A percentile compares a stretch with the other conserved stretches of the same genome.
Evolutionary conservation across 805 yeast species (phyloP).

Genomic region (Metschnikowia aberdeeniae): DNA sequence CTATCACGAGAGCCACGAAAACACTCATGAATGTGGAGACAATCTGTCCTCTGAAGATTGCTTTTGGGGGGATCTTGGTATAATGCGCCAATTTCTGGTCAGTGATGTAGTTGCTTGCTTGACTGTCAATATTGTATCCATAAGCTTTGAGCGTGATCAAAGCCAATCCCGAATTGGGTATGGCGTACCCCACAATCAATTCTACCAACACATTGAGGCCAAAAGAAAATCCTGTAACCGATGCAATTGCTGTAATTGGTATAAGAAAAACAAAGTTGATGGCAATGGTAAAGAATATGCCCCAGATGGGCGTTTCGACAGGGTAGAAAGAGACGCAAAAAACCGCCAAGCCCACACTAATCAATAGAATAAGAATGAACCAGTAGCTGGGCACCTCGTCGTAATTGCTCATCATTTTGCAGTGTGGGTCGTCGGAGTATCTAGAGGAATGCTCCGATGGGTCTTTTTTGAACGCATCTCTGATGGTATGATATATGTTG

Average conservation of each 20-base stretch:
- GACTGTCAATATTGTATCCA: slow-evolving; percentile 57
- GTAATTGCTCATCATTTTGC: slow-evolving; percentile 54
- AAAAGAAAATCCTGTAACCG: slow-evolving; percentile 56
- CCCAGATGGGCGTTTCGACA: slow-evolving; percentile 61
- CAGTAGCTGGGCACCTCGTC: slow-evolving; percentile 76
- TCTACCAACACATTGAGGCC: slow-evolving; percentile 63
- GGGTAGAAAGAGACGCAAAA: slow-evolving; percentile 44
- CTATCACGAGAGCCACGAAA: slow-evolving; percentile 29
- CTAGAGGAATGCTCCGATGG: slow-evolving; percentile 7
- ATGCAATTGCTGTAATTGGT: slow-evolving; percentile 59
- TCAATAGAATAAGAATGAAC: slow-evolving; percentile 47
- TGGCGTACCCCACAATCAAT: slow-evolving; percentile 59
- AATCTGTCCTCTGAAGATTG: slow-evolving; percentile 36
- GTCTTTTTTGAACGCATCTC: slow-evolving; percentile 21
- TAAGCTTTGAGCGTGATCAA: slow-evolving; percentile 52
- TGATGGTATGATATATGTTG: slow-evolving; percentile 29
- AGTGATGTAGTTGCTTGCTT: slow-evolving; percentile 52
- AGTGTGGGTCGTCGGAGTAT: slow-evolving; percentile 47
- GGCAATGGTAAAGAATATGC: slow-evolving; percentile 53
- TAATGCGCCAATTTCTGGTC: slow-evolving; percentile 28
- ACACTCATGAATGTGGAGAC: slow-evolving; percentile 34
- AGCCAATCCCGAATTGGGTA: slow-evolving; percentile 63
- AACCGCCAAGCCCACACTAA: slow-evolving; percentile 43
- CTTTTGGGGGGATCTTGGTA: slow-evolving; percentile 23
- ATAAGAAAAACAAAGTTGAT: slow-evolving; percentile 52